Percentiles rank a stretch among this genome's conserved stretches.
Conservation (phyloP, 495 filamentous ascomycete genomes). For the Lophiostoma macrostomum region DNA sequence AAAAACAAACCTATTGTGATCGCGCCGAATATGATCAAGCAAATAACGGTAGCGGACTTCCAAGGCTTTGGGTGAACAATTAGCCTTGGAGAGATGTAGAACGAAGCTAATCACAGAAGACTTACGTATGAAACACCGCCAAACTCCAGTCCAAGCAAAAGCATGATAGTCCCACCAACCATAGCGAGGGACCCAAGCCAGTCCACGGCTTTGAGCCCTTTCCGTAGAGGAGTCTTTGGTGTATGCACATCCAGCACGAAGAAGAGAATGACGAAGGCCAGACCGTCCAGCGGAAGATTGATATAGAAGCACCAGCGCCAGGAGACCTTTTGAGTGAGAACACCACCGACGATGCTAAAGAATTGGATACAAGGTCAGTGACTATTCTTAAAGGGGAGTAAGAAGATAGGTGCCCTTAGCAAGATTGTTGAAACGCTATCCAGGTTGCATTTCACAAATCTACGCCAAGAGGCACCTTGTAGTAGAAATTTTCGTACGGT, state of each 20-base stretch:
- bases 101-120: too few species aligned
- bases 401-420: too few species aligned
- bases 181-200: conserved; percentile 67
- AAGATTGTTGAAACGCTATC: too few species aligned
- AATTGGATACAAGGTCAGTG: too few species aligned
- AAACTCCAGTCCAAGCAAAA: conserved; percentile 45
- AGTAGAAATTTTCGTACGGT: too few species aligned
- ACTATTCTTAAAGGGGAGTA: too few species aligned
- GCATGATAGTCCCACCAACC: conserved; percentile 75
- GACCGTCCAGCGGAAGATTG: conserved; percentile 66
- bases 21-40: conserved; percentile 73
- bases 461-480: too few species aligned
- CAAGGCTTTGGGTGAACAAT: too few species aligned
- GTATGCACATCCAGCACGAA: conserved; percentile 75
- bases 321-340: conserved; percentile 43
- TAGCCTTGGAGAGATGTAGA: too few species aligned
- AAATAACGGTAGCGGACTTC: conserved; percentile 67
- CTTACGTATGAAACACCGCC: conserved; percentile 63
- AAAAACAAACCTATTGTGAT: conserved; percentile 61
- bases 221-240: conserved; percentile 64
- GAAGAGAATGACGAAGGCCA: conserved; percentile 62
- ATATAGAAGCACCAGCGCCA: conserved; percentile 42
- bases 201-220: conserved; percentile 73
- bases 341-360: conserved; percentile 43
- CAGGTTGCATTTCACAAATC: too few species aligned